These are phyloP conservation scores for Parachaetomium inaequale DNA, from an alignment of 495 filamentous ascomycete species.

Conservation along the genomic window DNA sequence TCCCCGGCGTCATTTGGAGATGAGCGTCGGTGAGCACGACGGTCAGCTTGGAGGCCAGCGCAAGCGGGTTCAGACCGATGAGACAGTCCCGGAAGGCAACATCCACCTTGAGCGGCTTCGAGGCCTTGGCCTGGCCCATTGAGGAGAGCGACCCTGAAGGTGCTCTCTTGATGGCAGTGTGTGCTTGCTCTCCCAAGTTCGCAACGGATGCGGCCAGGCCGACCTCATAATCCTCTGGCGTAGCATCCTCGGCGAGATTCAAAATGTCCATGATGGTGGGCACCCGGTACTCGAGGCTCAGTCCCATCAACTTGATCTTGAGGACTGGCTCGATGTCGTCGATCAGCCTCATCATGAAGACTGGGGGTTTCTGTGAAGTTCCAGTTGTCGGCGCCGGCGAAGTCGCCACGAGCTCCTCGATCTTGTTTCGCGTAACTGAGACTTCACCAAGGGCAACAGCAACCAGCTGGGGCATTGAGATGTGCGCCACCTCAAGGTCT, in stretches of 20 bases:
- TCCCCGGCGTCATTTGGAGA: conserved; percentile 59
- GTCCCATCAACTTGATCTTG: conserved; percentile 77
- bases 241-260: conserved; percentile 60
- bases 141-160: conserved; percentile 14
- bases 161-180: conserved; percentile 41
- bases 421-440: conserved; percentile 56
- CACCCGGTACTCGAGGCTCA: conserved; percentile 81
- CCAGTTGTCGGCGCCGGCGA: conserved; percentile 15
- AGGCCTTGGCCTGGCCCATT: conserved; percentile 26
- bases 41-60: conserved; percentile 65
- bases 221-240: conserved; percentile 69
- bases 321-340: conserved; percentile 91
- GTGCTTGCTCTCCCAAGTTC: conserved; percentile 63
- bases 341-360: conserved; percentile 66
- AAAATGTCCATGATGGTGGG: conserved; percentile 75
- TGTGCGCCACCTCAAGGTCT: conserved; percentile 72
- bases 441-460: conserved; percentile 67
- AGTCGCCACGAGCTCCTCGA: conserved; percentile 62
- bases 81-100: conserved; percentile 73
- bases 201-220: conserved; percentile 76
- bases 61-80: conserved; percentile 80
- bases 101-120: conserved; percentile 60
- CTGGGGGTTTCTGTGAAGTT: conserved; percentile 51
- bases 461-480: conserved; percentile 75
- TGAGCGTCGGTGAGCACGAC: conserved; percentile 75